Percentiles rank a stretch among this genome's conserved stretches.
phyloP scores from a whole-genome alignment of 257 asterid species.

The Capsicum chinense region DNA sequence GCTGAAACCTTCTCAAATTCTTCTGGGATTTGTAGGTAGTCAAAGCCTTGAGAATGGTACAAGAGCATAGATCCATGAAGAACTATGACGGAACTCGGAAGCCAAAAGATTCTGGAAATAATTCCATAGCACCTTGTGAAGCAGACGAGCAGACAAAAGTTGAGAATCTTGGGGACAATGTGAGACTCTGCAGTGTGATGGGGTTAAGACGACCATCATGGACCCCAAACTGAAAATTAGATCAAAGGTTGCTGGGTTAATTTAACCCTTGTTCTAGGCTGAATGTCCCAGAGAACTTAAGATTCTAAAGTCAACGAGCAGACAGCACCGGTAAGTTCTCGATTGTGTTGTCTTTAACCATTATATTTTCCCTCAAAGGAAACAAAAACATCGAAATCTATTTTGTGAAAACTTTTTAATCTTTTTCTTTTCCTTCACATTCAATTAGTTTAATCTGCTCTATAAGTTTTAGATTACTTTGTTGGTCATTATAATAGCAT shows the following conservation, averaged over 20 bases:
- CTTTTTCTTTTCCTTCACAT: neutral
- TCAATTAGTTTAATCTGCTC: neutral
- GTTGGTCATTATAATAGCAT: neutral
- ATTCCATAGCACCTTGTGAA: neutral
- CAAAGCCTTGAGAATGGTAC: neutral
- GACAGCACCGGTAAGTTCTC: neutral
- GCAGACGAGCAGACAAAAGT: neutral
- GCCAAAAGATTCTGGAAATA: neutral
- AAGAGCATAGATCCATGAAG: neutral
- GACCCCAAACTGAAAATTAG: neutral
- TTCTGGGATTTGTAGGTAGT: conserved; percentile 4
- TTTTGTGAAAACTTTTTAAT: neutral
- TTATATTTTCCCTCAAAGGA: neutral
- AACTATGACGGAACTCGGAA: neutral
- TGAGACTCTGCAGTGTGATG: neutral
- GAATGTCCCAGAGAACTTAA: conserved; percentile 16
- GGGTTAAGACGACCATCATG: neutral
- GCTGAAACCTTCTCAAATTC: neutral
- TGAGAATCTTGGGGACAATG: neutral
- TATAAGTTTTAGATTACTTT: neutral
- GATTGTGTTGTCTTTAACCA: neutral
- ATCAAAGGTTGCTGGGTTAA: conserved; percentile 15
- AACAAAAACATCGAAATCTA: neutral
- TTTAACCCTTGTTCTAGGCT: neutral
- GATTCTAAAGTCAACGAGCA: conserved; percentile 8